Base-by-base conservation (phyloP, 768 basidiomycete species). In the Naganishia friedmannii region DNA sequence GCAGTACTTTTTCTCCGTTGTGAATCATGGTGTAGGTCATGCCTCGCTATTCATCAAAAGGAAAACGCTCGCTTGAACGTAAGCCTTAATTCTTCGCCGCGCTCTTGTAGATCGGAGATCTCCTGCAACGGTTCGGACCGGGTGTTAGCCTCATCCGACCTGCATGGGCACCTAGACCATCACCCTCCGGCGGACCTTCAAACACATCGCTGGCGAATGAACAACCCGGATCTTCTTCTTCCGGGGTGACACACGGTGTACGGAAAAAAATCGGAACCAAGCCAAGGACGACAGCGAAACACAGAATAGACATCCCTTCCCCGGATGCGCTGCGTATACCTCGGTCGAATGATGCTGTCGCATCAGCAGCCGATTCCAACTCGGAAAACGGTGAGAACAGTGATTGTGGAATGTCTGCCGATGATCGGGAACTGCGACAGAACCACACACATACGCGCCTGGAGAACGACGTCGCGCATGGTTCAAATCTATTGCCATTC, bases 1-100 rank as follows among this genome's bases (percentile, higher is more conserved):
- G 77, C 87, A 93, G 76, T 95, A 89, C 80, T 94, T 92, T 81
- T 95, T 94, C 78, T 87, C 90, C 23, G 89, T 95, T 23, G 93
- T 91, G 19, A 93, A 93, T 81, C 92, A 90, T 77, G 93, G 93
- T 26, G 77, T 79, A 46, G 66, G 78, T 73, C 13, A 23, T 21
- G 4, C 23, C 26, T 4, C 39, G 29, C 12, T 55, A 26, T 26
- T 54, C 17, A 29, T 45, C 5, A 32, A 12, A 9, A 31, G 12
- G 21, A 55, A 6, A 55, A 3, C 29, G 3, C 10, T 6, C 4
- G 21, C 21, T 31, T 13, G 19, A 7, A 17, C 54, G 8, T 5
- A 32, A 9, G 31, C 7, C 34, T 34, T n/a, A 23, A 1, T 29
- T 56, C n/a, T n/a, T 39, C 8, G 9, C 31, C n/a, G 32, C 34